A percentile compares a stretch with the other conserved stretches of the same genome.
Evolutionary conservation across 352 stramenopile genomes (phyloP).

Genomic region (Phytophthora syringae): DNA sequence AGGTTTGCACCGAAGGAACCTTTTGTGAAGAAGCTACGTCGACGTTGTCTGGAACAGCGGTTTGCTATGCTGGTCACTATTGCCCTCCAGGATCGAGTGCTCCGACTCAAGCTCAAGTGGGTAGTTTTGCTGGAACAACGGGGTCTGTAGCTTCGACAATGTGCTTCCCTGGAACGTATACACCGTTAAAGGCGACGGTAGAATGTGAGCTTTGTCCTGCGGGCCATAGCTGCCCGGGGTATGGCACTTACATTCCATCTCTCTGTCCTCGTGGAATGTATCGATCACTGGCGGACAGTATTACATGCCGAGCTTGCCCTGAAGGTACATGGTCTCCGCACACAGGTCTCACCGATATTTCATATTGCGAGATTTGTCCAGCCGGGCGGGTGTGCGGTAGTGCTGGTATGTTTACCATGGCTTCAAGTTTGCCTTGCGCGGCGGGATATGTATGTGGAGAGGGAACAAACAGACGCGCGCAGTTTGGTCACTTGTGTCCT

Average conservation of each 20-base stretch:
- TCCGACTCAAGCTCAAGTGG: conserved; percentile 91
- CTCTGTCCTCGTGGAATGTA: conserved; percentile 95
- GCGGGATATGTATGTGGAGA: conserved; percentile 95
- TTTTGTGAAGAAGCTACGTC: conserved; percentile 92
- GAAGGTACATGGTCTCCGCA: conserved; percentile 95
- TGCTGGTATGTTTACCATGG: conserved; percentile 87
- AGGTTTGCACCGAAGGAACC: conserved; percentile 95
- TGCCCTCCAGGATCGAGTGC: conserved; percentile 91
- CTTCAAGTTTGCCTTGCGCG: conserved; percentile 87
- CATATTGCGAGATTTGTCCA: conserved; percentile 95
- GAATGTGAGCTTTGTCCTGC: conserved; percentile 93
- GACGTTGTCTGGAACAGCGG: conserved; percentile 76
- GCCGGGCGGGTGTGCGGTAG: conserved; percentile 94
- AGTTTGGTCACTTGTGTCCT: conserved; percentile 94
- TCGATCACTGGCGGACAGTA: conserved; percentile 94
- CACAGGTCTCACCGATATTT: conserved; percentile 94
- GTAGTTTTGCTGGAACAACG: conserved; percentile 88
- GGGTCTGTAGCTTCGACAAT: conserved; percentile 93
- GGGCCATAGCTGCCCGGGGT: conserved; percentile 93
- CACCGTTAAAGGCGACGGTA: conserved; percentile 88
- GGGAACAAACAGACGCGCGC: conserved; percentile 88
- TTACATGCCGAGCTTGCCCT: conserved; percentile 95
- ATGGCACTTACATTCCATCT: conserved; percentile 96
- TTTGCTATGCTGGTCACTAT: conserved; percentile 96
- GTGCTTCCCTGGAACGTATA: conserved; percentile 98